Conservation (phyloP, 805 yeast species). For the Diddensiella caesifluorescens region DNA sequence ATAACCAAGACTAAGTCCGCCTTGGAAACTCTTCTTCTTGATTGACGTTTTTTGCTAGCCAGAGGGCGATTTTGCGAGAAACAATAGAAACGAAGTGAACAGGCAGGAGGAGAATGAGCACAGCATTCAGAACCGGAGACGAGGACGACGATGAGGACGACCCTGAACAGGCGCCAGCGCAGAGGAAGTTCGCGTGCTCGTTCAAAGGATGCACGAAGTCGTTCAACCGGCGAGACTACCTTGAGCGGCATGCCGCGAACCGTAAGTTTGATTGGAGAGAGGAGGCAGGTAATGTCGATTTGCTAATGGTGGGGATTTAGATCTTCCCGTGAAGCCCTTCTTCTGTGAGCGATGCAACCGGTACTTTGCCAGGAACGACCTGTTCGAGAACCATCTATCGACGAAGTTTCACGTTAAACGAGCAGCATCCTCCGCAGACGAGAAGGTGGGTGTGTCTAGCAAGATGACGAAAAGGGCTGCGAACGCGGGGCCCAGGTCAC, state of each 20-base stretch:
- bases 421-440: constrained; percentile 8
- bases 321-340: constrained; percentile 32
- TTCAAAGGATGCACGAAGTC: constrained; percentile 31
- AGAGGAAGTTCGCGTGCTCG: constrained; percentile 31
- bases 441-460: neutral
- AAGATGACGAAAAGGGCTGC: neutral
- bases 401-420: constrained; percentile 33
- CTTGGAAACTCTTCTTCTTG: no score
- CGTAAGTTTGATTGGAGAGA: constrained; percentile 17
- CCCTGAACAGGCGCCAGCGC: no score
- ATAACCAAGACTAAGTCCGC: no score
- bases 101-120: no score
- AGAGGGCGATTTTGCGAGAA: no score
- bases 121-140: no score
- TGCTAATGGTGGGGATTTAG: no score
- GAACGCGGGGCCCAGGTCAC: neutral
- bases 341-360: constrained; percentile 32
- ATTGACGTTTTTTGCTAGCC: no score
- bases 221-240: constrained; percentile 33
- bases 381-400: constrained; percentile 33
- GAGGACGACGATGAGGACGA: no score
- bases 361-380: constrained; percentile 32
- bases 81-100: no score
- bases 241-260: constrained; percentile 35
- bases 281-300: no score